These are phyloP conservation scores for rapeseed (Brassica napus) DNA, from an alignment of 345 rosid genomes.

Conservation along the genomic window DNA sequence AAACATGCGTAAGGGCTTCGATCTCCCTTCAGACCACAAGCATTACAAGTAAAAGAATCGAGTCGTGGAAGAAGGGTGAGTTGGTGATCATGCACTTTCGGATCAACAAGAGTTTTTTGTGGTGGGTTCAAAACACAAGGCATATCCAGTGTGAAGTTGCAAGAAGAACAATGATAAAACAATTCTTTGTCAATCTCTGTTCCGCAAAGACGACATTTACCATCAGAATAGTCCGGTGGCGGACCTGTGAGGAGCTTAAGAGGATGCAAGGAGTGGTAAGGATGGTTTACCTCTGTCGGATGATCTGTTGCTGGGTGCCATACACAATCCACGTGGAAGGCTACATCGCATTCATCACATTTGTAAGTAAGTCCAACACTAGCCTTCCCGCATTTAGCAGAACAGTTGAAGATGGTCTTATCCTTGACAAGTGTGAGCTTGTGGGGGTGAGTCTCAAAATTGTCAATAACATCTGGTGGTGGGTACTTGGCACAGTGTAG, in stretches of 20 bases:
- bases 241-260: background rate
- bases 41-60: background rate
- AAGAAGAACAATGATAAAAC: background rate
- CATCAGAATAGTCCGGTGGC: background rate
- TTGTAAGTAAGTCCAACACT: background rate
- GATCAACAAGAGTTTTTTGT: no score
- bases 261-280: background rate
- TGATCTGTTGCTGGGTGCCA: background rate
- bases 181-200: background rate
- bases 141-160: background rate
- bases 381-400: background rate
- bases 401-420: background rate
- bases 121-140: background rate
- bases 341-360: background rate
- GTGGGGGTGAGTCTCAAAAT: background rate
- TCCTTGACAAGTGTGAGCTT: background rate
- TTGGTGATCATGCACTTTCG: no score
- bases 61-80: no score
- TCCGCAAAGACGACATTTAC: background rate
- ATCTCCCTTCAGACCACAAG: constrained; percentile 13
- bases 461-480: no score
- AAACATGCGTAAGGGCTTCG: constrained; percentile 5
- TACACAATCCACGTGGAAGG: background rate
- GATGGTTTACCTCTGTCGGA: background rate
- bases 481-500: no score